Evolutionary conservation across 768 basidiomycete genomes (phyloP).

Genomic region (Exsudoporus frostii): DNA sequence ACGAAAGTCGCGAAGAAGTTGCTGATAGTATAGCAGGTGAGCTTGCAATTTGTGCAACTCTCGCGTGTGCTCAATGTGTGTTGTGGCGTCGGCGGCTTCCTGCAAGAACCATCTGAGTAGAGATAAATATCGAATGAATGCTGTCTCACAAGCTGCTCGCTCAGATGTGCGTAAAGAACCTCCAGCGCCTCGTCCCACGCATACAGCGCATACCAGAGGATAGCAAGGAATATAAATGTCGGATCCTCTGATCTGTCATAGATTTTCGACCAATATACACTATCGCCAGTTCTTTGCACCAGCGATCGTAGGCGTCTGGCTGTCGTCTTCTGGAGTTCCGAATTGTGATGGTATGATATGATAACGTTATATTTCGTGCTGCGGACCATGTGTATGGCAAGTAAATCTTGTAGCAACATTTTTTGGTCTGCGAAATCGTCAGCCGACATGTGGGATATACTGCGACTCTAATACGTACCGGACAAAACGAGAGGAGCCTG

Average conservation of each 20-base stretch:
- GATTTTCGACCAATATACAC: conserved; percentile 37
- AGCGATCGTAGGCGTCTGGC: conserved; percentile 29
- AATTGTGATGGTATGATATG: conserved; percentile 36
- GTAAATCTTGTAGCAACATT: conserved; percentile 34
- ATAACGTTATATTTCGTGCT: conserved; percentile 23
- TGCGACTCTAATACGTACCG: background rate
- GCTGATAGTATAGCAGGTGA: conserved; percentile 53
- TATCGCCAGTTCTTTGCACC: conserved; percentile 32
- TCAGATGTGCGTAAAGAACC: conserved; percentile 48
- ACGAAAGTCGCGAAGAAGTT: conserved; percentile 52
- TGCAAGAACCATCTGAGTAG: conserved; percentile 16
- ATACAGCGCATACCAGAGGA: conserved; percentile 59
- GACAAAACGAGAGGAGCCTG: conserved; percentile 32
- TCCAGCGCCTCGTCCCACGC: conserved; percentile 62
- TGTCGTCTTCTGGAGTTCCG: conserved; percentile 25
- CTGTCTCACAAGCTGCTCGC: conserved; percentile 38
- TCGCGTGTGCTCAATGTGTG: conserved; percentile 42
- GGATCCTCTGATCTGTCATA: conserved; percentile 31
- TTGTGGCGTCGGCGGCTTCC: conserved; percentile 42
- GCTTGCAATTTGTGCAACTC: conserved; percentile 58
- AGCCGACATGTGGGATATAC: background rate
- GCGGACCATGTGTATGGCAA: conserved; percentile 41
- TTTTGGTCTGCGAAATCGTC: conserved; percentile 11
- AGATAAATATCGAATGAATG: background rate
- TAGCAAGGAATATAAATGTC: conserved; percentile 34